Evolutionary conservation across 306 rosid genomes (phyloP).

Genomic region (Pyrus betulifolia): DNA sequence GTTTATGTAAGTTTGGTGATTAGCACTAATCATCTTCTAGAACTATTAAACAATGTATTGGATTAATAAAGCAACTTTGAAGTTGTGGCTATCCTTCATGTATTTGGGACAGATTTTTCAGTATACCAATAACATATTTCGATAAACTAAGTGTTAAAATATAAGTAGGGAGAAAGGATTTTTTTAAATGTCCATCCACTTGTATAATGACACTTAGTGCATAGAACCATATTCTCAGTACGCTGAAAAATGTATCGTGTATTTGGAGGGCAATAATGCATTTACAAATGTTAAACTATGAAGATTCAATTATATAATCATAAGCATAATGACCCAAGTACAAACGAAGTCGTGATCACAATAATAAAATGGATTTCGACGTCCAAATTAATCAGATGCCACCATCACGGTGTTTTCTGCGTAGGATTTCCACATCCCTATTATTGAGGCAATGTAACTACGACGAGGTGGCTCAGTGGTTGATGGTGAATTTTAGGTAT

Average conservation of each 20-base stretch:
- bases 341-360: not conserved
- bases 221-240: rapidly evolving
- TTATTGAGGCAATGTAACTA: not conserved
- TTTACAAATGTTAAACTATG: not conserved
- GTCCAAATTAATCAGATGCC: slow-evolving; percentile 23
- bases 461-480: no score
- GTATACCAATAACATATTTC: no score
- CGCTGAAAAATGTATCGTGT: no score
- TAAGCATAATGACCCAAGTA: not conserved
- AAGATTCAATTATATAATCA: slow-evolving; percentile 5
- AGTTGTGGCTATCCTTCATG: not conserved
- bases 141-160: no score
- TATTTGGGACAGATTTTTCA: no score
- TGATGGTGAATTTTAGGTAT: rapidly evolving
- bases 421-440: slow-evolving; percentile 45
- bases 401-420: slow-evolving; percentile 28
- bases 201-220: no score
- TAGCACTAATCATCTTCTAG: not conserved
- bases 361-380: slow-evolving; percentile 27
- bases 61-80: not conserved
- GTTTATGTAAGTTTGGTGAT: not conserved
- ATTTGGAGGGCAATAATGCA: slow-evolving; percentile 5
- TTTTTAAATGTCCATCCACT: no score
- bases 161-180: no score
- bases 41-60: not conserved